Evolutionary conservation across 805 yeast species (phyloP), one percentile per base, ranked within the genome.

Genomic region (Ogataea kodamae): DNA sequence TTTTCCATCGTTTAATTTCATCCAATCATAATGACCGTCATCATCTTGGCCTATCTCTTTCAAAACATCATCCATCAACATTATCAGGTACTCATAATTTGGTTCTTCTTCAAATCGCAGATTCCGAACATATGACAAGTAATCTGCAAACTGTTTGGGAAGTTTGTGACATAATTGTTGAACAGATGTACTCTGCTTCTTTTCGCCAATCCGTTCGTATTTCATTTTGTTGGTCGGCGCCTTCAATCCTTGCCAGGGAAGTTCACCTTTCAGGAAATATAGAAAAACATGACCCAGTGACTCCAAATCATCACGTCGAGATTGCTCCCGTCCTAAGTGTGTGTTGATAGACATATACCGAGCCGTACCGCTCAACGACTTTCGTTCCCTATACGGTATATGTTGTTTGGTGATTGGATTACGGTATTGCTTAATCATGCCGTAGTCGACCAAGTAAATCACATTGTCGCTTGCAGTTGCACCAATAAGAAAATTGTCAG

Each of bases 211-310:
- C 54, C 82, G 83, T 57, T 84, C 92, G 55, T 83, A 83, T 57
- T 83, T 83, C 45, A 77, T 72, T 56, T 84, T 83, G 57, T 83
- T 83, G n/a, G 86, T 82, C 39, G 87, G 87, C 2, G 90, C 92
- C 59, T 82, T 83, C 40, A 83, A 64, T n/a, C 94, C 94, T 62
- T 83, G 94, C 94, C 94, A 83, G 28, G 94, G 94, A 54, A 83
- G 68, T 43, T 78, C 81, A 18, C 94, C 92, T 52, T 84, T 72
- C 36, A 82, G 59, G 50, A 83, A 83, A 58, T 83, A 83, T 54
- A 83, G 75, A 53, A 83, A 83, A 1, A 83, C 92, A 61, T 83
- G 92, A 11, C 90, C 92, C 48, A 83, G 62, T 6, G 84, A 76
- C 61, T 83, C 94, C 50, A 83, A 68, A 58, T 83, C 94, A 55